Evolutionary conservation across 768 basidiomycete genomes (phyloP).

Genomic region (Amanita muscaria): DNA sequence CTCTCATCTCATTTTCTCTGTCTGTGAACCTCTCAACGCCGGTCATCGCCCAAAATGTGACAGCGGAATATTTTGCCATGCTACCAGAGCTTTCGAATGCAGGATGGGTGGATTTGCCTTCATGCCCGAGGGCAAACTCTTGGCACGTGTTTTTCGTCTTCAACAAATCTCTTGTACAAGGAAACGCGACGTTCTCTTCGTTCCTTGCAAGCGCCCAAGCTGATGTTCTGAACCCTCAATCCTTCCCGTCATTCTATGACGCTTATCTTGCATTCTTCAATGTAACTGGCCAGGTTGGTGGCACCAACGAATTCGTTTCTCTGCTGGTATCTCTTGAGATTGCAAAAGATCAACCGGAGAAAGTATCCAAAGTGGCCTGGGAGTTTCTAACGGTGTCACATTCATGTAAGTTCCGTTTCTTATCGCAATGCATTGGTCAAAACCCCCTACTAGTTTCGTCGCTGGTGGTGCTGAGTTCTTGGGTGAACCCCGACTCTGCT

Average conservation of each 20-base stretch:
- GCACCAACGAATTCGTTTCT: constrained; percentile 21
- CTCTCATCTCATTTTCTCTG: constrained; percentile 23
- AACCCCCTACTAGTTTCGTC: background rate
- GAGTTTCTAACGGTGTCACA: constrained; percentile 12
- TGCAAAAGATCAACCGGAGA: constrained; percentile 15
- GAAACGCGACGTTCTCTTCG: background rate
- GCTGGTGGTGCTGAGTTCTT: constrained; percentile 15
- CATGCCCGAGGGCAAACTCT: constrained; percentile 12
- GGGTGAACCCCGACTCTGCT: background rate
- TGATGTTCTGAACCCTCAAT: background rate
- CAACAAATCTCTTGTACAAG: background rate
- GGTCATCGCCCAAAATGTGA: constrained; percentile 19
- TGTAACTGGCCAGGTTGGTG: constrained; percentile 14
- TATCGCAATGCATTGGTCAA: background rate
- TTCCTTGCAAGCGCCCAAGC: background rate
- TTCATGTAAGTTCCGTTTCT: constrained; percentile 16
- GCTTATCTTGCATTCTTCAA: constrained; percentile 13
- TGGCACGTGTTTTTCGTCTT: background rate
- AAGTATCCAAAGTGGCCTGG: constrained; percentile 19
- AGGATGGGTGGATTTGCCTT: constrained; percentile 34
- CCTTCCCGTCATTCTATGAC: constrained; percentile 19
- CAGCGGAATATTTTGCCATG: constrained; percentile 26
- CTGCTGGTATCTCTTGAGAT: constrained; percentile 26
- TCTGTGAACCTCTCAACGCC: constrained; percentile 24
- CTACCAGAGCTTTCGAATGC: constrained; percentile 29